Evolutionary conservation across 805 yeast species (phyloP), one percentile per base, ranked within the genome.

Genomic region (Wickerhamiella allomyrinae): DNA sequence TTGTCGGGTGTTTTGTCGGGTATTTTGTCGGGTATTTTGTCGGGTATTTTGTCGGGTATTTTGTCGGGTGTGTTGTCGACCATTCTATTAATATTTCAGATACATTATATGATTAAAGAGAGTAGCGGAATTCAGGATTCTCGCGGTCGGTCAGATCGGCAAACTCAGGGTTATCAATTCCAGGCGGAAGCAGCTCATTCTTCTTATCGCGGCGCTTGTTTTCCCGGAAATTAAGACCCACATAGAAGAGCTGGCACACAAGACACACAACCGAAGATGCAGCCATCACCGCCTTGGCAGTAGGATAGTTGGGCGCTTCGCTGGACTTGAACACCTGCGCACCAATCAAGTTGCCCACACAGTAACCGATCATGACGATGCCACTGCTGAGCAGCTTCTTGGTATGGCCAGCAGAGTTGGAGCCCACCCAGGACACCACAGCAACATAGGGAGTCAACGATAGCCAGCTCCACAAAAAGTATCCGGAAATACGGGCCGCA

Each of bases 271-370:
- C 20, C 20, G 37, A 34, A 15, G 77, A 67, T 63, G 45, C 79
- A 59, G 49, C 77, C 74, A 41, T 73, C 65, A 59, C 76, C 65
- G 23, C 76, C 69, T 34, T 80, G 69, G 50, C 77, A 65, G 68
- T 74, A 64, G 38, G 59, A 52, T 79, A 81, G 33, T 58, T 54
- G 6, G 86, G 86, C n/a, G 74, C 76, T 44, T 78, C 73, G 5
- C 58, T 49, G 0, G 69, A 58, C 45, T 64, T 67, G 62, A 81
- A 81, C 15, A 80, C 68, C 58, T 78, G 76, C 9, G 79, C 77
- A 3, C 79, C 79, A 39, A 66, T 58, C 38, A 71, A 57, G 51
- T 73, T 75, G 19, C 79, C 79, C 7, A 63, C 69, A 54, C 75
- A 69, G 56, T 67, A 73, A 5, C 69, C 71, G 39, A 74, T 52